Evolutionary conservation across 2,329 filamentous ascomycete genomes (phyloP).

Genomic region (Chalaropsis thielavioides): DNA sequence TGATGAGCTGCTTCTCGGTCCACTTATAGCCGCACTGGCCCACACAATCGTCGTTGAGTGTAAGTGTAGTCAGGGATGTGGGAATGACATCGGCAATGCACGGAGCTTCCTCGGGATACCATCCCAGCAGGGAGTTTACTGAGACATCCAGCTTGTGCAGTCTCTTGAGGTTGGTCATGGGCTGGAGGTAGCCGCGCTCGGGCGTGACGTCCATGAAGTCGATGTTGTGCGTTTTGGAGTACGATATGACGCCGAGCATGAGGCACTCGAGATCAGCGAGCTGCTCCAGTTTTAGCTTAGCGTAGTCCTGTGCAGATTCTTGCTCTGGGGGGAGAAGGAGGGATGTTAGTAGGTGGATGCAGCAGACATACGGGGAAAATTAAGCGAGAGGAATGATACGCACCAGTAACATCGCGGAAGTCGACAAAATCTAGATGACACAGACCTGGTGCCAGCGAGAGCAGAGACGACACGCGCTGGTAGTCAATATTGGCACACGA

Average conservation of each 20-base stretch:
- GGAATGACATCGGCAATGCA: constrained; percentile 14
- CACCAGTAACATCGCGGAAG: constrained; percentile 14
- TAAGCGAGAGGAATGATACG: neutral
- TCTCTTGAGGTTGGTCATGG: constrained; percentile 11
- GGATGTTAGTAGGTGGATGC: no score
- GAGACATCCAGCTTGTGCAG: constrained; percentile 15
- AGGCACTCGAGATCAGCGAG: constrained; percentile 13
- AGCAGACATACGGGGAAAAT: neutral
- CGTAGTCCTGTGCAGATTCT: constrained; percentile 7
- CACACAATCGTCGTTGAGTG: constrained; percentile 14
- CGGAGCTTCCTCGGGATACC: constrained; percentile 15
- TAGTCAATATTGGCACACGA: constrained; percentile 13
- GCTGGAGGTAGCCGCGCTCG: constrained; percentile 8
- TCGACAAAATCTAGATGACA: constrained; percentile 12
- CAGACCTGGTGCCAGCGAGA: constrained; percentile 9
- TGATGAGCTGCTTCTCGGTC: constrained; percentile 11
- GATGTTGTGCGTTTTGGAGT: constrained; percentile 3
- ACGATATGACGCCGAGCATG: constrained; percentile 9
- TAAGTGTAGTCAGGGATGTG: constrained; percentile 13
- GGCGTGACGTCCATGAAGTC: neutral
- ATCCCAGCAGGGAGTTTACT: constrained; percentile 12
- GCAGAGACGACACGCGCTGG: constrained; percentile 9
- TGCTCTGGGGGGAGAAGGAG: constrained; percentile 7
- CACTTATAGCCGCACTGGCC: constrained; percentile 11
- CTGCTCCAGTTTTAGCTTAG: constrained; percentile 13